phyloP scores from a whole-genome alignment of 2,329 filamentous ascomycete species.

The Fusarium succisae region DNA sequence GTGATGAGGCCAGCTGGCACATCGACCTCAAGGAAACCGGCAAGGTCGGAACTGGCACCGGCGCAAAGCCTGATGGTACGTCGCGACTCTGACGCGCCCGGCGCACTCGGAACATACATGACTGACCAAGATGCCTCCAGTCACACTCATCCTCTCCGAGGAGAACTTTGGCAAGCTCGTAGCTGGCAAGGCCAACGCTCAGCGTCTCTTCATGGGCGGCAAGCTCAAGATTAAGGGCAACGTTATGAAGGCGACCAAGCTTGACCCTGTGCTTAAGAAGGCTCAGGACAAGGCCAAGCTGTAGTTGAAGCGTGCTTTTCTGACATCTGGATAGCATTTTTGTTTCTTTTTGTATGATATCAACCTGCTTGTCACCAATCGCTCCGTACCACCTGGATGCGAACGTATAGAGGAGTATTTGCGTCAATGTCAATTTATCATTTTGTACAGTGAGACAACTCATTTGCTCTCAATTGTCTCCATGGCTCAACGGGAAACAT shows the following conservation, averaged over 20 bases:
- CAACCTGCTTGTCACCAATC: constrained; percentile 21
- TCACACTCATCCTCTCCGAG: constrained; percentile 86
- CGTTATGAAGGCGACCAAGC: constrained; percentile 98
- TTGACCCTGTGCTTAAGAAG: constrained; percentile 92
- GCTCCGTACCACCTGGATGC: constrained; percentile 15
- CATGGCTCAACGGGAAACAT: not conserved
- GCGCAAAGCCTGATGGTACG: constrained; percentile 84
- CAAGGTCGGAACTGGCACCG: constrained; percentile 79
- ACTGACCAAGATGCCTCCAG: constrained; percentile 54
- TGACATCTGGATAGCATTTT: constrained; percentile 6
- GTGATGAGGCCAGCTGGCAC: constrained; percentile 87
- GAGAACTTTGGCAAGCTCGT: constrained; percentile 87
- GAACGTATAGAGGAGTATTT: constrained; percentile 34
- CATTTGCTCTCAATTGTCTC: constrained; percentile 31
- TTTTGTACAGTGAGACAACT: not conserved
- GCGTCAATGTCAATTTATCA: constrained; percentile 17
- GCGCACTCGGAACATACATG: not conserved
- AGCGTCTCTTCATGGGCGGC: constrained; percentile 96
- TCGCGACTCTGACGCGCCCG: constrained; percentile 20
- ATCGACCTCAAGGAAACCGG: constrained; percentile 95
- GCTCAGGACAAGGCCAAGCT: constrained; percentile 86
- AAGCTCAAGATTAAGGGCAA: constrained; percentile 99
- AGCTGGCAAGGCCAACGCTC: constrained; percentile 88
- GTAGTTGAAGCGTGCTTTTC: constrained; percentile 53
- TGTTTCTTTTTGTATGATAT: constrained; percentile 38